Evolutionary conservation across 176 grass and related monocot genomes (phyloP), one percentile per base, ranked within the genome.

Genomic region (Luzula sylvatica): DNA sequence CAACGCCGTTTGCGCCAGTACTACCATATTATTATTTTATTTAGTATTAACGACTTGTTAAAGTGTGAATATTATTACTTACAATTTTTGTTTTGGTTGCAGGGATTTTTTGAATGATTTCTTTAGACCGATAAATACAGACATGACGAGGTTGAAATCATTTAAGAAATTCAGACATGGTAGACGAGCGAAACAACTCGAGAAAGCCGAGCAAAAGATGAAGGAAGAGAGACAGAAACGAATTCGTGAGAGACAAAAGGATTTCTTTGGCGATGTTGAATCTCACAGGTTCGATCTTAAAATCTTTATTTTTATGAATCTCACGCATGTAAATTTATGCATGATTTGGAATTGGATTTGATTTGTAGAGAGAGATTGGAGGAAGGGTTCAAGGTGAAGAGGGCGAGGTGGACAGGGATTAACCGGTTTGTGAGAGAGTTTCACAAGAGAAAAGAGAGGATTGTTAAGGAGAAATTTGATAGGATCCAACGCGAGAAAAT

Each of bases 181-280:
- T 61, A 79, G 92, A 21, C 78, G 92, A 68, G 69, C 57, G 61
- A 98, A 98, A 56, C 92, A 98, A 28, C 81, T 98, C 61, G 92
- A 98, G 67, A 98, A 78, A 77, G 81, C 90, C 79, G 92, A 98
- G 79, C 92, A 98, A 45, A 98, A 98, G 71, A 90, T 98, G 92
- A 98, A 90, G 72, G 92, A 98, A 72, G 92, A 98, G 65, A 90
- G 85, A 48, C 92, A 98, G 69, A 98, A 83, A 68, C 70, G 92
- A 71, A 90, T 98, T 46, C 84, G 85, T 23, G 92, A 98, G 61
- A 86, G 81, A 48, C 92, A 98, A 49, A 98, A 87, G 67, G 85
- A 98, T 53, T 98, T 98, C 85, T 98, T 98, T 66, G 81, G 74
- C 67, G 78, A 90, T 75, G 74, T 90, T 71, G 92, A 98, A 65